Percentiles rank a stretch among this genome's conserved stretches.
Evolutionary conservation across 2,329 filamentous ascomycete genomes (phyloP).

Genomic region (Fusarium setosum): DNA sequence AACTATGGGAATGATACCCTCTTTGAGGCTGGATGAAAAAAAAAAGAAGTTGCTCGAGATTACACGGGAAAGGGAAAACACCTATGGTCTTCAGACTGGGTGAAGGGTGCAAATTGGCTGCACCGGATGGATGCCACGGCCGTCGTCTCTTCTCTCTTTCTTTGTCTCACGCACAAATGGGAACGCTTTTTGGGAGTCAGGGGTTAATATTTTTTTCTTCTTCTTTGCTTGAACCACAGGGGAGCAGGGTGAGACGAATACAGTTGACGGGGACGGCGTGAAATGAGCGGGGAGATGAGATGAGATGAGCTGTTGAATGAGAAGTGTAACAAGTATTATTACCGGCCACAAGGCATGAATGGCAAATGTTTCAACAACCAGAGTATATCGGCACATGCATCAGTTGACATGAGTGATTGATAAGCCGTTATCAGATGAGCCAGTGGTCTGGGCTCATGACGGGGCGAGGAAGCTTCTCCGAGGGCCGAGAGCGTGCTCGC

Average conservation of each 20-base stretch:
- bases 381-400: background rate
- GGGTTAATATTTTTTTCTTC: constrained; percentile 39
- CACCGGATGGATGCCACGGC: constrained; percentile 22
- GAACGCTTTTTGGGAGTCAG: constrained; percentile 38
- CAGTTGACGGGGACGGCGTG: constrained; percentile 5
- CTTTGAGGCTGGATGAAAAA: constrained; percentile 35
- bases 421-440: constrained; percentile 12
- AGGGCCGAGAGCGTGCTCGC: background rate
- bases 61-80: constrained; percentile 11
- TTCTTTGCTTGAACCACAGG: constrained; percentile 22
- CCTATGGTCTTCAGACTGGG: constrained; percentile 13
- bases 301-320: constrained; percentile 15
- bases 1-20: constrained; percentile 44
- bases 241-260: constrained; percentile 9
- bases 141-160: constrained; percentile 23
- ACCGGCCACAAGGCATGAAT: constrained; percentile 25
- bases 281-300: background rate
- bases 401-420: constrained; percentile 14
- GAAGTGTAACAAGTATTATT: constrained; percentile 32
- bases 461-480: background rate
- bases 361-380: constrained; percentile 20
- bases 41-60: constrained; percentile 23
- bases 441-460: background rate
- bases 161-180: constrained; percentile 25
- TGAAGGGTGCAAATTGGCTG: constrained; percentile 16